Conservation (phyloP, 805 yeast species). For the Debaryomyces castellii region DNA sequence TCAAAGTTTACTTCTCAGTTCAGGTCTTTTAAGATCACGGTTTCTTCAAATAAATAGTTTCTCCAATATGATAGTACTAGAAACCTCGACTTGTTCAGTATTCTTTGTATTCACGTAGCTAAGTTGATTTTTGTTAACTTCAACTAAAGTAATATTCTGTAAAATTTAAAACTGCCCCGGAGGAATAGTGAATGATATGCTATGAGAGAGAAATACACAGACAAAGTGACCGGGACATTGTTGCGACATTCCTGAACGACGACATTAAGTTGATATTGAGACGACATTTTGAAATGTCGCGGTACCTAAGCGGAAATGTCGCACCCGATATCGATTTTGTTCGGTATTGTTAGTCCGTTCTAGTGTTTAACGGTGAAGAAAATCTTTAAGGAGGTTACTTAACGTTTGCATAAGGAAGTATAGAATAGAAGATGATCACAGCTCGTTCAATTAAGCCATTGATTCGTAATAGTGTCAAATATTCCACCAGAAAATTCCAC, state of each 20-base stretch:
- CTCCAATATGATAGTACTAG: background rate
- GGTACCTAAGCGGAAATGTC: constrained; percentile 7
- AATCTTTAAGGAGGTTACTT: background rate
- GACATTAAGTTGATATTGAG: too few relatives aligned
- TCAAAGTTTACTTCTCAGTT: background rate
- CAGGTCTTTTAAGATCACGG: background rate
- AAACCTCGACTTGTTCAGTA: background rate
- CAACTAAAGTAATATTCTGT: background rate
- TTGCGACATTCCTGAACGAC: background rate
- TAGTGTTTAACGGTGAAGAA: background rate
- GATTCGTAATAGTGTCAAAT: constrained; percentile 1
- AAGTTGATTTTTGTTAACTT: background rate
- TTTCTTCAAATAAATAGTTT: background rate
- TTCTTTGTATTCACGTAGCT: background rate
- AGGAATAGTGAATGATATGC: background rate
- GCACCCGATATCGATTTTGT: constrained; percentile 5
- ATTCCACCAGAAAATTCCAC: constrained; percentile 3
- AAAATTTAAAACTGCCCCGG: background rate
- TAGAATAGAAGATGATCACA: constrained; percentile 5
- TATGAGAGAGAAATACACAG: background rate
- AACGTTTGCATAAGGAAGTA: background rate
- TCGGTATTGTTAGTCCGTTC: constrained; percentile 9
- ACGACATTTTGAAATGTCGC: constrained; percentile 1
- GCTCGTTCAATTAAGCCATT: constrained; percentile 3
- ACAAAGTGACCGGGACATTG: background rate